These are phyloP conservation scores for Steccherinum ochraceum DNA, from an alignment of 768 basidiomycete genomes.

Conservation along the genomic window DNA sequence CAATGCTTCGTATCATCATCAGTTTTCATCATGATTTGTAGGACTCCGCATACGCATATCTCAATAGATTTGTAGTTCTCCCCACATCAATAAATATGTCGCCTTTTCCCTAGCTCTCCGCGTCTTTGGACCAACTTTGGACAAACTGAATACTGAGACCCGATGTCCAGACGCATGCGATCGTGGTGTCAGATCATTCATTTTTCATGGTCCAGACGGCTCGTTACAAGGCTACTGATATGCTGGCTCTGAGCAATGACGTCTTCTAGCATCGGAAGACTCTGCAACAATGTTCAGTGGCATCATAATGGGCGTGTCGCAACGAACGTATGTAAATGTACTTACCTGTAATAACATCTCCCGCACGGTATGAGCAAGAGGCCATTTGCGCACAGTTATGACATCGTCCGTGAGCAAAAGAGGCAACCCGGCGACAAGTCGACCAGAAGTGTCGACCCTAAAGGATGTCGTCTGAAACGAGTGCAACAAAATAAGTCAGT, in stretches of 20 bases:
- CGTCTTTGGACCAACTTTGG: too few relatives aligned
- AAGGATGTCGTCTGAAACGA: background rate
- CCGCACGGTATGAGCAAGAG: background rate
- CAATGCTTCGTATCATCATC: background rate
- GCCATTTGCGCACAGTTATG: background rate
- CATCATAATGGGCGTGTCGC: too few relatives aligned
- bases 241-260: too few relatives aligned
- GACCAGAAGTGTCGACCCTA: background rate
- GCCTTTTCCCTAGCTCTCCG: background rate
- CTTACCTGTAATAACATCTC: background rate
- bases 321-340: background rate
- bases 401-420: background rate
- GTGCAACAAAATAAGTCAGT: background rate
- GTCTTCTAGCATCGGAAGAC: too few relatives aligned
- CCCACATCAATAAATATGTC: background rate
- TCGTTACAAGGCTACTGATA: too few relatives aligned
- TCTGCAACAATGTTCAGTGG: too few relatives aligned
- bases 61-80: background rate
- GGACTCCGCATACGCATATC: constrained; percentile 8
- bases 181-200: too few relatives aligned
- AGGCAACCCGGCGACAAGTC: background rate
- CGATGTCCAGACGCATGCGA: too few relatives aligned
- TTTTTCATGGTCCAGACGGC: too few relatives aligned
- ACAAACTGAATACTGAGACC: too few relatives aligned
- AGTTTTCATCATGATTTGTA: constrained; percentile 6